Conservation (phyloP, 2,329 filamentous ascomycete species). For the Huntiella abstrusa region DNA sequence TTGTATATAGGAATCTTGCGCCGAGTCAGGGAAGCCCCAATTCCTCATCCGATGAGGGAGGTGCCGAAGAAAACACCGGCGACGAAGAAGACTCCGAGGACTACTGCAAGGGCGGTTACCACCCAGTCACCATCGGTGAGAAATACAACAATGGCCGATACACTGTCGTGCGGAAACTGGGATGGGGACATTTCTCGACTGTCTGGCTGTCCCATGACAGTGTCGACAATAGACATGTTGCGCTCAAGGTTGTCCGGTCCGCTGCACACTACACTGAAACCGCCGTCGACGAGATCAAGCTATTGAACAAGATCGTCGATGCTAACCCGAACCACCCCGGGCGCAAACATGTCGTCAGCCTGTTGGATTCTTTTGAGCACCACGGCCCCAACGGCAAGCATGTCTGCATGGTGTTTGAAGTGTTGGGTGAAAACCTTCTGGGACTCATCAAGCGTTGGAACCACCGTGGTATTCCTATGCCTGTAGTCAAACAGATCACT, state of each 20-base stretch:
- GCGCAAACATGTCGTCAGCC: constrained; percentile 83
- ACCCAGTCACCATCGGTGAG: constrained; percentile 85
- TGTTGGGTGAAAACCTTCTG: constrained; percentile 82
- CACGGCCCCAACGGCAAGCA: constrained; percentile 92
- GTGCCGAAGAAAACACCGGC: constrained; percentile 75
- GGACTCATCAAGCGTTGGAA: constrained; percentile 98
- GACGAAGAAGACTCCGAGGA: constrained; percentile 98
- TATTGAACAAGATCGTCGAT: constrained; percentile 89
- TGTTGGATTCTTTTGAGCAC: constrained; percentile 93
- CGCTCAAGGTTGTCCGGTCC: constrained; percentile 91
- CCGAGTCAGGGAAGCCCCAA: constrained; percentile 47
- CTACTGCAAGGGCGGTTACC: constrained; percentile 98
- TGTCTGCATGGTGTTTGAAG: constrained; percentile 98
- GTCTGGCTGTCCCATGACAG: constrained; percentile 78
- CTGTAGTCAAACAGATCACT: constrained; percentile 93
- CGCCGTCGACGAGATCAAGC: constrained; percentile 95
- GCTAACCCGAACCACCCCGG: constrained; percentile 90
- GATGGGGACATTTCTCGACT: constrained; percentile 98
- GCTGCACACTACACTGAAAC: constrained; percentile 98
- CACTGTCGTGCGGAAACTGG: constrained; percentile 85
- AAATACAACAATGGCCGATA: constrained; percentile 97
- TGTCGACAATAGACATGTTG: constrained; percentile 77
- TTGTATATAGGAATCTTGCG: constrained; percentile 10
- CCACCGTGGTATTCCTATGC: constrained; percentile 89
- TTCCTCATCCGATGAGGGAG: constrained; percentile 58